phyloP scores from a whole-genome alignment of 2,329 filamentous ascomycete species.

The Onygenales sp. region DNA sequence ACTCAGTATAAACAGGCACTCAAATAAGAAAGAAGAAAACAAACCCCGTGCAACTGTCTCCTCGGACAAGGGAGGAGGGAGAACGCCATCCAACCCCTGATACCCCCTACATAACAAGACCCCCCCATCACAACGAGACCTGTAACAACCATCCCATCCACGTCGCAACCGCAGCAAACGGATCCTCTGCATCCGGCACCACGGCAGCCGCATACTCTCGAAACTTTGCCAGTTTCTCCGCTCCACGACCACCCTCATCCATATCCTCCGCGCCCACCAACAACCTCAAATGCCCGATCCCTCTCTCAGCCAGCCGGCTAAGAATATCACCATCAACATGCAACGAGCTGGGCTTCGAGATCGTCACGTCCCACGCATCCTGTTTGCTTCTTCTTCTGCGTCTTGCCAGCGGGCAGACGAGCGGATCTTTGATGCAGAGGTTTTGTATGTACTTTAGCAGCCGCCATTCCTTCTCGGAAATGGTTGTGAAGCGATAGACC shows the following conservation, averaged over 20 bases:
- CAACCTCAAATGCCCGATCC: constrained; percentile 21
- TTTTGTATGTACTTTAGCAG: constrained; percentile 67
- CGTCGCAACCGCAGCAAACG: constrained; percentile 19
- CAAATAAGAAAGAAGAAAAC: background rate
- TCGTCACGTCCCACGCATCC: constrained; percentile 30
- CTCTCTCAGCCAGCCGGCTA: constrained; percentile 41
- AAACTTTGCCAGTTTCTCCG: constrained; percentile 33
- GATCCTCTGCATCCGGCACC: constrained; percentile 27
- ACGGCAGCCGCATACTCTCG: constrained; percentile 41
- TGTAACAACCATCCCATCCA: constrained; percentile 28
- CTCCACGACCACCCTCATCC: constrained; percentile 8
- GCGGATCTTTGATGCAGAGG: constrained; percentile 43
- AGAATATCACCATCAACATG: constrained; percentile 62
- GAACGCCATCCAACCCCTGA: too few species aligned
- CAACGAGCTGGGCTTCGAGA: constrained; percentile 40
- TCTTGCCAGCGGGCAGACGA: constrained; percentile 42
- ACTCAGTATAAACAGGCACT: background rate
- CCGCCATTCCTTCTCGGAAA: constrained; percentile 54
- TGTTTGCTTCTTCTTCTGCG: constrained; percentile 18
- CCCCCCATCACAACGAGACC: constrained; percentile 9
- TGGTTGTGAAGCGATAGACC: constrained; percentile 57
- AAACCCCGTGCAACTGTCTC: too few species aligned
- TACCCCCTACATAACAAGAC: too few species aligned
- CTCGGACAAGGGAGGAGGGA: too few species aligned
- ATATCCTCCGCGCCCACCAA: constrained; percentile 16